Conservation (phyloP, 257 asterid genomes). For the Rhazya stricta region DNA sequence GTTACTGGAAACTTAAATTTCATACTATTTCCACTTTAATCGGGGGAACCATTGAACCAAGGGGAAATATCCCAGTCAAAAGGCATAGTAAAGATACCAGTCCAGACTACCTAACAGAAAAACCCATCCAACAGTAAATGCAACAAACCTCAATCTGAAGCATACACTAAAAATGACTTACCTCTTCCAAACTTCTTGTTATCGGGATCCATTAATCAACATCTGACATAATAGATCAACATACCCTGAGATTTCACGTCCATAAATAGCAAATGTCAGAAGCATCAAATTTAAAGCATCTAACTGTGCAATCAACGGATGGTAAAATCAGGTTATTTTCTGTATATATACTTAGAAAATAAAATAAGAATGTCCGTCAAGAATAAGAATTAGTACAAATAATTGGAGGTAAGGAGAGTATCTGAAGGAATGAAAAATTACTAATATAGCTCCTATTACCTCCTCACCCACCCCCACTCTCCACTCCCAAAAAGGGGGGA, state of each 20-base stretch:
- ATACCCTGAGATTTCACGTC: slow-evolving; percentile 31
- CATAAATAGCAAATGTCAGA: slow-evolving; percentile 2
- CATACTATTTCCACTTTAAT: background rate
- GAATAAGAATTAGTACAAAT: too few species aligned
- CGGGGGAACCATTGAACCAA: background rate
- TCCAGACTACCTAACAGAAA: background rate
- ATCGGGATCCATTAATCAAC: slow-evolving; percentile 86
- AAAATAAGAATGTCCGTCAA: background rate
- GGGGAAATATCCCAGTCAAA: background rate
- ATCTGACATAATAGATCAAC: slow-evolving; percentile 39
- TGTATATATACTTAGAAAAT: background rate
- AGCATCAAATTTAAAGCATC: background rate
- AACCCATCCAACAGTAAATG: background rate
- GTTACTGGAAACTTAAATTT: background rate
- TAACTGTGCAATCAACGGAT: background rate
- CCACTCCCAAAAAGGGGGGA: background rate
- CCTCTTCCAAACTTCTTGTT: slow-evolving; percentile 95
- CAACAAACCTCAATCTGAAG: background rate
- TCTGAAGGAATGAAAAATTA: too few species aligned
- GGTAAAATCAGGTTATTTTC: background rate
- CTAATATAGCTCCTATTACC: background rate
- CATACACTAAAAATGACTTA: slow-evolving; percentile 16
- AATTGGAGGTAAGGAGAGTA: too few species aligned
- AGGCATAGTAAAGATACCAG: background rate
- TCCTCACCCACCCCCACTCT: background rate